phyloP scores from a whole-genome alignment of 192 early-diverging fungal genomes.

The Rhizophagus prolifer region DNA sequence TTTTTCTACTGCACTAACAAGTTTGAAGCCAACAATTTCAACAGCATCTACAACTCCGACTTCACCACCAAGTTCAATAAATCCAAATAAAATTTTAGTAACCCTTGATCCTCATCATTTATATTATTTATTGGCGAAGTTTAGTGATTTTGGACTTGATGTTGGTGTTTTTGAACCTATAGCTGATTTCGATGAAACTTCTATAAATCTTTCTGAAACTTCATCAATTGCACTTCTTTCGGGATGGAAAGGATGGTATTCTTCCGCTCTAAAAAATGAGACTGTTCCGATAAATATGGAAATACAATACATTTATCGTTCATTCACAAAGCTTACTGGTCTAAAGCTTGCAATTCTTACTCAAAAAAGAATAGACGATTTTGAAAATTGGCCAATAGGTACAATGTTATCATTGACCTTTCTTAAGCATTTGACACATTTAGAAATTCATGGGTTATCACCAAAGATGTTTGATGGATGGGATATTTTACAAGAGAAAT shows the following conservation, averaged over 20 bases:
- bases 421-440: constrained; percentile 46
- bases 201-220: constrained; percentile 9
- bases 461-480: constrained; percentile 47
- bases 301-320: constrained; percentile 48
- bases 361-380: constrained; percentile 32
- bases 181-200: background rate
- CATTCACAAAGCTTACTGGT: constrained; percentile 42
- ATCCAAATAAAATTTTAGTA: constrained; percentile 26
- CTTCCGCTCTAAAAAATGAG: constrained; percentile 25
- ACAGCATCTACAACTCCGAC: constrained; percentile 33
- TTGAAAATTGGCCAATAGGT: constrained; percentile 15
- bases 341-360: constrained; percentile 43
- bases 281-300: constrained; percentile 44
- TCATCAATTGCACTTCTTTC: constrained; percentile 32
- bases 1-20: constrained; percentile 32
- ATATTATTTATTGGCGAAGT: constrained; percentile 43
- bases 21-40: constrained; percentile 30
- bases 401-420: constrained; percentile 36
- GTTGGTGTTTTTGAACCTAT: constrained; percentile 30
- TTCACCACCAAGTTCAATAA: constrained; percentile 29
- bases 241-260: constrained; percentile 48
- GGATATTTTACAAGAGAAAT: constrained; percentile 41
- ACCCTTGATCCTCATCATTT: constrained; percentile 43
- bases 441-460: constrained; percentile 52
- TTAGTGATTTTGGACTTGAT: constrained; percentile 45